Evolutionary conservation across 106 monocot genomes (phyloP), one percentile per base, ranked within the genome.

Genomic region (Dioscorea alata): DNA sequence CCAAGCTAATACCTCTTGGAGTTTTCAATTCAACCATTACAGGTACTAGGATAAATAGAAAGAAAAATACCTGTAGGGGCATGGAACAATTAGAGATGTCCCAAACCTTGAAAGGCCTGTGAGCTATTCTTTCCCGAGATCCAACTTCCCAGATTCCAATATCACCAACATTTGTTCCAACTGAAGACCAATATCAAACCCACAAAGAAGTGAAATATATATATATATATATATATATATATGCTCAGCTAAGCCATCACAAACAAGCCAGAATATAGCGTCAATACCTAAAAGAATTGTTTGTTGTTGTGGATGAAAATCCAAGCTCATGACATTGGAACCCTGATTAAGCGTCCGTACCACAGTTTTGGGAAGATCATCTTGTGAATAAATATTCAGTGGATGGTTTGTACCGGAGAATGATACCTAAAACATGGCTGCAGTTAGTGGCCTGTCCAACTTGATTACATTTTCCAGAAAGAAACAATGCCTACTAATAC

Each of bases 111-210:
- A 99, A 99, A 15, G 73, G 59, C 62, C 74, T 93, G 59, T 93
- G 90, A 19, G 90, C 90, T 57, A 93, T 85, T 74, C 80, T 90
- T 66, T 99, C 99, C 49, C 87, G 79, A 31, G 99, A 93, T 50
- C 93, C 99, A 72, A 99, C 85, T 82, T 99, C 97, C 97, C 97
- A 99, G 35, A 93, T 81, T 16, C 70, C 87, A 73, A 93, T 85
- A 33, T 99, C 97, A 56, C 97, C 97, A 73, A 93, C 85, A 85
- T 99, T 93, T 71, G 97, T 99, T 49, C 97, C 97, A 79, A 88
- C 97, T 99, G 67, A n/a, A 60, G 49, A 4, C 15, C 33, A n/a
- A 16, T 65, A n/a, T 32, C 42, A 42, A 42, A 42, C 42, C 42
- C 6, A 42, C 42, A 42, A 42, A 42, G 42, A 42, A 42, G 42